A percentile compares a stretch with the other conserved stretches of the same genome.
These are phyloP conservation scores for Arthrinium puccinioides DNA, from an alignment of 2,329 filamentous ascomycete species.

Conservation along the genomic window DNA sequence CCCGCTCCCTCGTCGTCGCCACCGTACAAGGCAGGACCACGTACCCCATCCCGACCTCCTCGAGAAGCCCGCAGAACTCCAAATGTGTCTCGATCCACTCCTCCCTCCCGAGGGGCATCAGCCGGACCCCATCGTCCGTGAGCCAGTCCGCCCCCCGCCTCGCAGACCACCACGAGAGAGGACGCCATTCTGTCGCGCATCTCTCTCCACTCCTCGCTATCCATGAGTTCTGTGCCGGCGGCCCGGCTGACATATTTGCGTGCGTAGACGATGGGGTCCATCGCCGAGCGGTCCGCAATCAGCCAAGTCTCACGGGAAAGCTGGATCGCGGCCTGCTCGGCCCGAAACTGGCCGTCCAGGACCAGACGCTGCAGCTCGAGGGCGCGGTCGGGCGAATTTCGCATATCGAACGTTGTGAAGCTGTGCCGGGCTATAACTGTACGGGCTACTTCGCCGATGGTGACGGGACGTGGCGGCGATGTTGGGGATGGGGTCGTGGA, in stretches of 20 bases:
- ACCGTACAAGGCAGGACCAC: neutral
- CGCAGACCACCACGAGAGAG: constrained; percentile 29
- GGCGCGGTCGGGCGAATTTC: constrained; percentile 15
- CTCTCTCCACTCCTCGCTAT: constrained; percentile 17
- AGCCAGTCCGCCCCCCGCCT: constrained; percentile 26
- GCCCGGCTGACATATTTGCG: constrained; percentile 19
- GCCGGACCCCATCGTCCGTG: constrained; percentile 27
- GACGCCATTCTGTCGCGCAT: constrained; percentile 24
- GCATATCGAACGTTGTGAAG: constrained; percentile 27
- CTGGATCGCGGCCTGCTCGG: constrained; percentile 18
- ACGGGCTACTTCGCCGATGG: constrained; percentile 31
- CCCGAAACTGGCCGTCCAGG: constrained; percentile 24
- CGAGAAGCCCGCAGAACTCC: constrained; percentile 11
- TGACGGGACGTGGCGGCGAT: constrained; percentile 7
- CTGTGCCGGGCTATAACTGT: constrained; percentile 22
- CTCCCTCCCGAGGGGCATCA: constrained; percentile 20
- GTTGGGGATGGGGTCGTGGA: neutral
- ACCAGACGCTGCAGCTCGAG: constrained; percentile 29
- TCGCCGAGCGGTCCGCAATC: constrained; percentile 34
- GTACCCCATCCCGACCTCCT: neutral
- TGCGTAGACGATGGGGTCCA: constrained; percentile 35
- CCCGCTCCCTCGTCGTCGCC: neutral
- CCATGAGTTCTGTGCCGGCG: constrained; percentile 16
- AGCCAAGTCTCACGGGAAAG: constrained; percentile 27
- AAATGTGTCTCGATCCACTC: constrained; percentile 16